Evolutionary conservation across 768 basidiomycete species (phyloP), one percentile per base, ranked within the genome.

Genomic region (Leccinum longicurvipes): DNA sequence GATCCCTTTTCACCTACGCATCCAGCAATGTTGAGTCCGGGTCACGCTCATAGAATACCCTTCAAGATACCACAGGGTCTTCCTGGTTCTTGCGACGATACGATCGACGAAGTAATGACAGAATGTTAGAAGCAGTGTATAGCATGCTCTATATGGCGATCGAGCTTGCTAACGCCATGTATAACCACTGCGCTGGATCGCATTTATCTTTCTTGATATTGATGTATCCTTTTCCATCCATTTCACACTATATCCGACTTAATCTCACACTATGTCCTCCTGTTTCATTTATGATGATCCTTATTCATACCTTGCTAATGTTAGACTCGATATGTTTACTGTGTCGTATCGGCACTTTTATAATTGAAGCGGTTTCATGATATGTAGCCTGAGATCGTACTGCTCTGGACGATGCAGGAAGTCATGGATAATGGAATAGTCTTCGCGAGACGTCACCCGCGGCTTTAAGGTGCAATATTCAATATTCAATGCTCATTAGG

Each of bases 61-160:
- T 45, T 60, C 29, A 60, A 51, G 15, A 36, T 57, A 23, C 41
- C 63, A 3, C 56, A 57, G 2, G 47, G 48, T 50, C 31, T 54
- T n/a, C 46, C 52, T 39, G 31, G 44, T 12, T 44, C 57, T 21
- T 39, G 46, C 5, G 60, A 51, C 23, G 46, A 44, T n/a, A 23
- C 31, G 4, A 49, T 60, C 3, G 60, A 63, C 23, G 67, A 67
- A 42, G 57, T 31, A 14, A 71, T 62, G 63, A 52, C 50, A 28
- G 67, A 71, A 47, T 51, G 41, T 44, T 71, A 41, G 55, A 51
- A 25, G 4, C 41, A 23, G 31, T n/a, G 29, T 21, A 28, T 21
- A 27, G 41, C 34, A 53, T 28, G 56, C 57, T 67, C 11, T 54
- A 65, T 49, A 57, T 45, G n/a, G 9, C 34, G 17, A 55, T 56